Evolutionary conservation across 2,329 filamentous ascomycete genomes (phyloP).

Genomic region (Colletotrichum sp.): DNA sequence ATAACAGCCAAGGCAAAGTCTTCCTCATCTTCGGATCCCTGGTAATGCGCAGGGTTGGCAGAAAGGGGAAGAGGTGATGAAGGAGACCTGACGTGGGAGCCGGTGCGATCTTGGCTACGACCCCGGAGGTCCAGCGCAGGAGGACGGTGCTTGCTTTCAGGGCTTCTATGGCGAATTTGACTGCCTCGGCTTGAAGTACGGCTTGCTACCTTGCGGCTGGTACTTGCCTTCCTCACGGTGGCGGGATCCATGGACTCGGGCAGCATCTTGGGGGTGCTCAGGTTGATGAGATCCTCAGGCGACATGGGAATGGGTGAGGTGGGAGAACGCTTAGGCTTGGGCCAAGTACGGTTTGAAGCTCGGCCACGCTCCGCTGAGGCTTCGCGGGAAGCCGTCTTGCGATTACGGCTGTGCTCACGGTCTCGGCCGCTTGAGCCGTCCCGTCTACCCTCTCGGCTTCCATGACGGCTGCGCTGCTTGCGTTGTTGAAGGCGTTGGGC

Average conservation of each 20-base stretch:
- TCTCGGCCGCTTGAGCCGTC: conserved; percentile 43
- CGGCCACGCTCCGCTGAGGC: conserved; percentile 75
- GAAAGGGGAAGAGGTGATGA: conserved; percentile 83
- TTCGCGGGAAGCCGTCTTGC: conserved; percentile 60
- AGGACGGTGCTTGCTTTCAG: conserved; percentile 46
- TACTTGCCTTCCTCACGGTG: conserved; percentile 50
- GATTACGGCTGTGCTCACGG: conserved; percentile 53
- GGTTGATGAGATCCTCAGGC: conserved; percentile 77
- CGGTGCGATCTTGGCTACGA: conserved; percentile 65
- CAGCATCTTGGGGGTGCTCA: conserved; percentile 53
- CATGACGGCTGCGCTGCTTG: conserved; percentile 60
- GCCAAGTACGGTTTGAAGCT: conserved; percentile 66
- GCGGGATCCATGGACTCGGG: conserved; percentile 40
- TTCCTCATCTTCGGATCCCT: conserved; percentile 69
- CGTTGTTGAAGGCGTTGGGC: conserved; percentile 67
- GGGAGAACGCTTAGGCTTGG: conserved; percentile 83
- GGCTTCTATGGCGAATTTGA: conserved; percentile 46
- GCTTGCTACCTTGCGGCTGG: conserved; percentile 40
- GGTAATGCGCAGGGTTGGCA: conserved; percentile 57
- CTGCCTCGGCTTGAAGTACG: conserved; percentile 55
- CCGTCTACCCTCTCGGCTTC: conserved; percentile 52
- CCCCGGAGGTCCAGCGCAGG: conserved; percentile 60
- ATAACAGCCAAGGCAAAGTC: conserved; percentile 59
- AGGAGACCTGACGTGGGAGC: conserved; percentile 71
- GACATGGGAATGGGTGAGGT: conserved; percentile 96